Evolutionary conservation across 2,329 filamentous ascomycete genomes (phyloP), one percentile per base, ranked within the genome.

Genomic region (Xylaria polymorpha): DNA sequence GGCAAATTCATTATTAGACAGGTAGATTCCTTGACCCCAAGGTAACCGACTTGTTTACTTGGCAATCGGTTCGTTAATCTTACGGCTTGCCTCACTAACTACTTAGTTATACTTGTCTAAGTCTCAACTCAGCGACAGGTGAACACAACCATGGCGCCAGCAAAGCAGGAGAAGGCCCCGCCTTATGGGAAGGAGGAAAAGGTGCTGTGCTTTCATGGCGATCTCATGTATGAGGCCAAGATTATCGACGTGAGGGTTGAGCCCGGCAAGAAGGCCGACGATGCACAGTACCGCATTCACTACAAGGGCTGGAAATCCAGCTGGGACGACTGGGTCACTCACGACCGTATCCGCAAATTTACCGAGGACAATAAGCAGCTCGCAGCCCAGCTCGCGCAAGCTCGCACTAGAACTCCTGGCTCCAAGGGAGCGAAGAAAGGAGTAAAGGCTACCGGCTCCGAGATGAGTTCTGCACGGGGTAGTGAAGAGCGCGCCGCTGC

Each of bases 281-380:
- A 91, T 41, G 94, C 90, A 78, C 90, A 94, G 79, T 99, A 97
- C 84, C 92, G 93, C 78, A 92, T 99, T 64, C 96, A 99, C 82
- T 99, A 99, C 85, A 98, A 98, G 82, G 96, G 96, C 77, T 99
- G 96, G 96, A 99, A 99, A 86, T 94, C 95, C 81, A 98, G 94
- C 87, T 99, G 96, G 96, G 96, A 99, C 83, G 96, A 99, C 83
- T 98, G 95, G 95, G 96, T 98, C 53, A 89, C 93, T 25, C 91
- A 94, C 81, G 95, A 98, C 80, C 93, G 96, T 74, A 91, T 99
- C 70, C 91, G 94, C 78, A 98, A 98, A 83, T 92, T 95, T 79
- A 97, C 91, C 61, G 94, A 97, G 66, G 96, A 98, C 82, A 98
- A 98, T 83, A 93, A 93, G 78, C 94, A 97, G 79, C 87, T 99